Percentiles rank a stretch among this genome's conserved stretches.
Evolutionary conservation across 352 stramenopile genomes (phyloP).

Genomic region (Stramenopiles sp.): DNA sequence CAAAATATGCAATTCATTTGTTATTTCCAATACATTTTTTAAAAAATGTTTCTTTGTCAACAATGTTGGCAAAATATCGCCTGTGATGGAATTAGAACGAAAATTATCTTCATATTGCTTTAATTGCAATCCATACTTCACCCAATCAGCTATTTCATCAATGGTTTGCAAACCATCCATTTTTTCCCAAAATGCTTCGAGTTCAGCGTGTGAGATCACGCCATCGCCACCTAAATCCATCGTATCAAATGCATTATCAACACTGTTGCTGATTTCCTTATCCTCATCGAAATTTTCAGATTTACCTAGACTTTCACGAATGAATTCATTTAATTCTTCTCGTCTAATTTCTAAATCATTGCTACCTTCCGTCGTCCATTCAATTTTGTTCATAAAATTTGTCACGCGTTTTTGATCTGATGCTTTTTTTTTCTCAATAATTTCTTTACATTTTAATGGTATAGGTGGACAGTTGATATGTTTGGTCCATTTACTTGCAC

Average conservation of each 20-base stretch:
- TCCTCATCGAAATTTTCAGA: neutral
- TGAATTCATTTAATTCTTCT: neutral
- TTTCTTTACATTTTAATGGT: neutral
- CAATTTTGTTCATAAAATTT: neutral
- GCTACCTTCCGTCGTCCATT: neutral
- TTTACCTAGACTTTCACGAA: neutral
- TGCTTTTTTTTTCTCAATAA: neutral
- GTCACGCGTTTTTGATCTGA: neutral
- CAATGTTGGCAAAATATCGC: neutral
- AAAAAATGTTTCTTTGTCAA: neutral
- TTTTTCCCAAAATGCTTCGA: neutral
- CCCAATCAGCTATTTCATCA: neutral
- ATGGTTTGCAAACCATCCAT: neutral
- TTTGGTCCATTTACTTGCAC: neutral
- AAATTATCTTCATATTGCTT: neutral
- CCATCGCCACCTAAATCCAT: neutral
- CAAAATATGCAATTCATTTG: neutral
- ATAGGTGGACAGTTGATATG: neutral
- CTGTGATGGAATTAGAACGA: neutral
- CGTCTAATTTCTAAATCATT: neutral
- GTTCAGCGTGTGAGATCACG: neutral
- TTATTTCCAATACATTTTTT: neutral
- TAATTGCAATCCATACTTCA: neutral
- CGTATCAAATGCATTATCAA: neutral
- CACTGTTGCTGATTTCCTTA: neutral